Evolutionary conservation across 2,329 filamentous ascomycete species (phyloP).

Genomic region (Cladosporium sp.): DNA sequence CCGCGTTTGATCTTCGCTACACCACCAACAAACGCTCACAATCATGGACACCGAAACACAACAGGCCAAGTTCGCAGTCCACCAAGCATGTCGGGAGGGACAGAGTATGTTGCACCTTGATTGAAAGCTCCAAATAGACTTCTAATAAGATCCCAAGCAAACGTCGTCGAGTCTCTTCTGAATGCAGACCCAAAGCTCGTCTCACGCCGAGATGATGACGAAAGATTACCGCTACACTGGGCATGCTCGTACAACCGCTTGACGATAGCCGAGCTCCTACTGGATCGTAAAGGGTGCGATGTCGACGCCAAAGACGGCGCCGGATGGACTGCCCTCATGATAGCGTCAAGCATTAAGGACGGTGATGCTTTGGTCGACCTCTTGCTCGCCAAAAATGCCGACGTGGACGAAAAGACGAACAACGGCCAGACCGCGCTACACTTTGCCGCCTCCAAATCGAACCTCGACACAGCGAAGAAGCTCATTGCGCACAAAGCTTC

Average conservation of each 20-base stretch:
- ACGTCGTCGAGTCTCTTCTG: constrained; percentile 69
- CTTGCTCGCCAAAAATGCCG: constrained; percentile 65
- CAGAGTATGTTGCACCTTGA: constrained; percentile 55
- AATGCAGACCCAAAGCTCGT: constrained; percentile 75
- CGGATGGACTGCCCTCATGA: constrained; percentile 83
- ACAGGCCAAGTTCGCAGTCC: constrained; percentile 71
- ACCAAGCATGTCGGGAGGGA: constrained; percentile 81
- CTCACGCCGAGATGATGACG: constrained; percentile 72
- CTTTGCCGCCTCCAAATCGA: constrained; percentile 85
- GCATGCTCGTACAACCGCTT: constrained; percentile 78
- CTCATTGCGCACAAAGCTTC: constrained; percentile 75
- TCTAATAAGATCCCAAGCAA: constrained; percentile 45
- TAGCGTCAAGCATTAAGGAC: constrained; percentile 70
- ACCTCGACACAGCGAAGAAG: constrained; percentile 73
- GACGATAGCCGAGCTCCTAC: constrained; percentile 68
- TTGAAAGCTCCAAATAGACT: background rate
- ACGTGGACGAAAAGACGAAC: constrained; percentile 70
- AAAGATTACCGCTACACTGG: constrained; percentile 90
- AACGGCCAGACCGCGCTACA: constrained; percentile 79
- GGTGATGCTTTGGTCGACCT: constrained; percentile 64
- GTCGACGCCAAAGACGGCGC: constrained; percentile 76
- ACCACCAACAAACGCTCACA: background rate
- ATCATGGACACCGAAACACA: constrained; percentile 28
- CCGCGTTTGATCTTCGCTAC: constrained; percentile 1
- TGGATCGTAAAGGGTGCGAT: constrained; percentile 70